Evolutionary conservation across 108 stramenopile genomes (phyloP).

Genomic region (Cylindrotheca closterium): DNA sequence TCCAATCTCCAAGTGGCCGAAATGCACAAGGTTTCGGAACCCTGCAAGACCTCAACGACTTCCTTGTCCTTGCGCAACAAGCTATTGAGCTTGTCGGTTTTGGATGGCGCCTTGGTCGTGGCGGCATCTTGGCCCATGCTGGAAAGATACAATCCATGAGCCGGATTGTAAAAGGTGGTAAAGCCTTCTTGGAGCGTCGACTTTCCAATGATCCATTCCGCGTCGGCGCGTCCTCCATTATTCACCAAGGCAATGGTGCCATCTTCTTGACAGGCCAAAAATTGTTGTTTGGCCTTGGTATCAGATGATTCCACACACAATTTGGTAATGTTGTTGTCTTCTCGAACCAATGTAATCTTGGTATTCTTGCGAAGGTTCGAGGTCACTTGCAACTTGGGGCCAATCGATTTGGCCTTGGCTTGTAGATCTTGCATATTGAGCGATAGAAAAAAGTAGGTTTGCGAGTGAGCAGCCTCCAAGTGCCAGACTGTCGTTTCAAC

Average conservation of each 20-base stretch:
- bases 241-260: neutral
- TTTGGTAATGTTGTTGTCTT: conserved; percentile 16
- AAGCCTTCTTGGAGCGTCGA: neutral
- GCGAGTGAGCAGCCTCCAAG: conserved; percentile 40
- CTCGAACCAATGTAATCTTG: conserved; percentile 24
- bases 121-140: no score
- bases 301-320: neutral
- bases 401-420: conserved; percentile 26
- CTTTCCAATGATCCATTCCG: conserved; percentile 35
- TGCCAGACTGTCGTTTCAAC: conserved; percentile 35
- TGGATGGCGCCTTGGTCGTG: neutral
- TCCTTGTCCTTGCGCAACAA: neutral
- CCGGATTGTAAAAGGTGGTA: neutral
- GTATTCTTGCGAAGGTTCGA: conserved; percentile 34
- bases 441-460: conserved; percentile 30
- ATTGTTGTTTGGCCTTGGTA: conserved; percentile 11
- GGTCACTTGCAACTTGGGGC: conserved; percentile 40
- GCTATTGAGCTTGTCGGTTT: neutral
- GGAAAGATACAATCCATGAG: neutral
- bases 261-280: conserved; percentile 5
- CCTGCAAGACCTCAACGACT: neutral
- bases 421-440: neutral
- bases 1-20: conserved; percentile 29
- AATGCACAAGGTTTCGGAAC: neutral
- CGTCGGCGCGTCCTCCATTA: neutral